Evolutionary conservation across 768 basidiomycete genomes (phyloP).

Genomic region (Termitomyces sp.): DNA sequence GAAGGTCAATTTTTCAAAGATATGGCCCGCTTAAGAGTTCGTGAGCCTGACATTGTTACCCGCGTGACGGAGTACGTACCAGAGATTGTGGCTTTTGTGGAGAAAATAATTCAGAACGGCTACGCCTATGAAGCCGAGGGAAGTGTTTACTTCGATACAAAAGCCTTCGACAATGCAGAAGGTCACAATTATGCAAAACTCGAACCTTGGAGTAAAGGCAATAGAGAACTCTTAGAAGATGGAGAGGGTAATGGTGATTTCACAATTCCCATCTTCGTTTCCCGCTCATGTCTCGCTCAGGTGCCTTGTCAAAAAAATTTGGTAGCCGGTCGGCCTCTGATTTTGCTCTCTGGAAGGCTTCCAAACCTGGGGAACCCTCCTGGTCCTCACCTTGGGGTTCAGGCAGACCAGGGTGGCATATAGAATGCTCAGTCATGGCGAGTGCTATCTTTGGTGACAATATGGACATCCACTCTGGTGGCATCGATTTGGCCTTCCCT

Average conservation of each 20-base stretch:
- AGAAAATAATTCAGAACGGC: slow-evolving; percentile 81
- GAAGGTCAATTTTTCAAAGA: slow-evolving; percentile 88
- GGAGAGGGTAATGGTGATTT: slow-evolving; percentile 71
- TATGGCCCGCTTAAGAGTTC: slow-evolving; percentile 85
- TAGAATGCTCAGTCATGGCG: slow-evolving; percentile 99
- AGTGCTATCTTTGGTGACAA: slow-evolving; percentile 83
- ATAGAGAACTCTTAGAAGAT: slow-evolving; percentile 83
- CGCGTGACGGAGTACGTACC: slow-evolving; percentile 97
- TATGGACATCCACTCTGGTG: slow-evolving; percentile 98
- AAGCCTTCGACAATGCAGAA: slow-evolving; percentile 70
- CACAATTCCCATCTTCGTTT: neutral
- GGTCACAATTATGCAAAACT: slow-evolving; percentile 90
- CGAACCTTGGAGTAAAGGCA: slow-evolving; percentile 95
- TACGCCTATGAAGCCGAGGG: slow-evolving; percentile 70
- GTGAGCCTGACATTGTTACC: slow-evolving; percentile 86
- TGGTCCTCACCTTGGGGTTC: slow-evolving; percentile 97
- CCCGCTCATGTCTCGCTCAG: slow-evolving; percentile 19
- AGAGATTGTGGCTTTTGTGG: slow-evolving; percentile 88
- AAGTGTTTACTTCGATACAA: slow-evolving; percentile 91
- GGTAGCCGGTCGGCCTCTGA: slow-evolving; percentile 83
- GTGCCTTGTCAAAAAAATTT: slow-evolving; percentile 38
- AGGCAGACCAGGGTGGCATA: slow-evolving; percentile 98
- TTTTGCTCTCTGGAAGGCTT: slow-evolving; percentile 98
- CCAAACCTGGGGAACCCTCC: slow-evolving; percentile 92
- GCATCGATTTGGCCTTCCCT: slow-evolving; percentile 96